phyloP scores from a whole-genome alignment of 768 basidiomycete species.

The Psilocybe sp. region DNA sequence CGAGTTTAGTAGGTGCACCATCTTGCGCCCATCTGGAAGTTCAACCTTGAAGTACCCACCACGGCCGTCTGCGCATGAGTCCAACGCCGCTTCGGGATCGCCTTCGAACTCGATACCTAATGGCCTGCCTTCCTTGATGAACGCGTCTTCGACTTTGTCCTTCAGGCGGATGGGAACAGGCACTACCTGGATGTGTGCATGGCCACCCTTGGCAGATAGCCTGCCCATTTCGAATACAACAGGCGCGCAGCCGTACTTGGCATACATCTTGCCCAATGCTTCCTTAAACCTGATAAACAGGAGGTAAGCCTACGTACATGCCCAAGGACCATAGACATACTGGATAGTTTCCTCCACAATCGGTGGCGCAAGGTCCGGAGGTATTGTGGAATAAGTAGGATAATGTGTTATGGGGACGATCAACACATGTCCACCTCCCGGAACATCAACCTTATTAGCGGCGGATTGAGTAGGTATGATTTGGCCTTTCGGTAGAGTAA shows the following conservation, averaged over 20 bases:
- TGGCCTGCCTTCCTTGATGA: slow-evolving; percentile 64
- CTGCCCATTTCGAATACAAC: slow-evolving; percentile 90
- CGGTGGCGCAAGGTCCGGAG: slow-evolving; percentile 68
- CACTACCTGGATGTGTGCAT: slow-evolving; percentile 89
- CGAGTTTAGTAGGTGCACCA: slow-evolving; percentile 84
- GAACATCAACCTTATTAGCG: slow-evolving; percentile 53
- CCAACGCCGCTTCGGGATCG: slow-evolving; percentile 63
- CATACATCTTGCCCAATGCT: slow-evolving; percentile 70
- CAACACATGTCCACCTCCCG: slow-evolving; percentile 94
- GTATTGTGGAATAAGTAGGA: slow-evolving; percentile 82
- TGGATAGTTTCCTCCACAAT: slow-evolving; percentile 80
- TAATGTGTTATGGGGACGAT: slow-evolving; percentile 94
- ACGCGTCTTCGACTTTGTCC: slow-evolving; percentile 65
- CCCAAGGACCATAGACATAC: slow-evolving; percentile 31
- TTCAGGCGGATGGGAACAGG: slow-evolving; percentile 69
- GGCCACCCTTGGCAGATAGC: slow-evolving; percentile 81
- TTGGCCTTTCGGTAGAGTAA: slow-evolving; percentile 96
- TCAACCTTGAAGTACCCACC: slow-evolving; percentile 91
- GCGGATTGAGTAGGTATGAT: slow-evolving; percentile 77
- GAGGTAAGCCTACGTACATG: neutral
- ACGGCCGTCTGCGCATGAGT: slow-evolving; percentile 46
- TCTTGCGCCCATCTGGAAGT: slow-evolving; percentile 77
- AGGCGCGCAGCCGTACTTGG: slow-evolving; percentile 60
- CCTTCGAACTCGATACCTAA: slow-evolving; percentile 73
- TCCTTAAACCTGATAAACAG: slow-evolving; percentile 63